Percentiles rank a stretch among this genome's conserved stretches.
These are phyloP conservation scores for Yarrowia deformans DNA, from an alignment of 805 yeast genomes.

Conservation along the genomic window DNA sequence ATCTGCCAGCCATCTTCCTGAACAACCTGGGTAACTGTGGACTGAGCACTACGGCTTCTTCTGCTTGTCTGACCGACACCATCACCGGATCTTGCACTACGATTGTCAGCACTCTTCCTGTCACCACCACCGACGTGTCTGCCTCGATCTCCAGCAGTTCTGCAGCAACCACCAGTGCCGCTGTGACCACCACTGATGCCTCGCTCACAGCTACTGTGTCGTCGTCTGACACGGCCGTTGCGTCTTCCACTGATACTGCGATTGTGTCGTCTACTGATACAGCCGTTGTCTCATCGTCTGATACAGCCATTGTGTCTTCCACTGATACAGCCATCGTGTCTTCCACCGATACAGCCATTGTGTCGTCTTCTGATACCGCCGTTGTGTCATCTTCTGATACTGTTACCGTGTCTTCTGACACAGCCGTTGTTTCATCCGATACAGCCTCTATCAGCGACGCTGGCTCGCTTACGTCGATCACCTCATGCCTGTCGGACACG, in stretches of 20 bases:
- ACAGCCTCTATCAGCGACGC: neutral
- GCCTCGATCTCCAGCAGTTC: no score
- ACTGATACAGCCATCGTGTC: neutral
- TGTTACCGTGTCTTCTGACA: no score
- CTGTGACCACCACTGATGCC: no score
- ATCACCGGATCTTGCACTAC: slow-evolving; percentile 1
- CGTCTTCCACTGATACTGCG: neutral
- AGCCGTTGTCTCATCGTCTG: neutral
- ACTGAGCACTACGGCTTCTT: neutral
- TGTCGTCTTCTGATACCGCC: neutral
- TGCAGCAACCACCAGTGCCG: no score
- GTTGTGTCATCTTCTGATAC: neutral
- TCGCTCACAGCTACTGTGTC: neutral
- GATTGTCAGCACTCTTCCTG: slow-evolving; percentile 8
- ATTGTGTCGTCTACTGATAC: neutral
- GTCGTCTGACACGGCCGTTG: neutral
- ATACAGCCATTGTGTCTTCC: neutral
- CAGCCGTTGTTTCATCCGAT: no score
- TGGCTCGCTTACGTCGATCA: neutral
- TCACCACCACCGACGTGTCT: neutral
- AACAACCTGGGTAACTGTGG: neutral
- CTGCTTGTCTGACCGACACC: neutral
- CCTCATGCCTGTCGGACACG: neutral
- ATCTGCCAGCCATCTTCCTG: neutral
- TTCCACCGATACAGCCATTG: no score